Conservation (phyloP, 1,139 yeast species). For the Taiozyma sp. region DNA sequence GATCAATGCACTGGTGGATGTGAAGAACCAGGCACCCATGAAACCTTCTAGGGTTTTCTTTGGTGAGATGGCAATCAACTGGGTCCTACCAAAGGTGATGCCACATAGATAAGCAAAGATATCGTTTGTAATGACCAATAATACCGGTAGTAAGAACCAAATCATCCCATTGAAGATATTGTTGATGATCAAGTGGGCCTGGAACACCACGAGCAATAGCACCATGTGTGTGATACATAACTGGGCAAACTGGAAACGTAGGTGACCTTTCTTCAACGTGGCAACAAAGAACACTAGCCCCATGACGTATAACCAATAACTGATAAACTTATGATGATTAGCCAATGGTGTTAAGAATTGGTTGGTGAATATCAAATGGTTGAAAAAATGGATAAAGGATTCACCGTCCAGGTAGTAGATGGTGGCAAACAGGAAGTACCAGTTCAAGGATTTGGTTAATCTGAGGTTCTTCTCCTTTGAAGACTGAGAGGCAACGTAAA, state of each 20-base stretch:
- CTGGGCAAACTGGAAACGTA: constrained; percentile 91
- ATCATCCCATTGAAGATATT: constrained; percentile 87
- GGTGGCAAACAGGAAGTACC: constrained; percentile 82
- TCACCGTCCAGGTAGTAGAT: constrained; percentile 89
- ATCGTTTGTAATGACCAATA: constrained; percentile 90
- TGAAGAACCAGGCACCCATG: constrained; percentile 96
- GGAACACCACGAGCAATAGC: constrained; percentile 82
- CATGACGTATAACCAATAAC: constrained; percentile 78
- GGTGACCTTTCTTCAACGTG: constrained; percentile 83
- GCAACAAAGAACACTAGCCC: constrained; percentile 91
- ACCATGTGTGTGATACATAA: constrained; percentile 95
- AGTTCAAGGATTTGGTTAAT: constrained; percentile 77
- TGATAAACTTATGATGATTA: constrained; percentile 75
- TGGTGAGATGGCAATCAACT: constrained; percentile 89
- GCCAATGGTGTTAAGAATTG: constrained; percentile 40
- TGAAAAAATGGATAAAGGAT: constrained; percentile 54
- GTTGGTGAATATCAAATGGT: constrained; percentile 39
- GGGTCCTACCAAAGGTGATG: constrained; percentile 92
- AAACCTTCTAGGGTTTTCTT: constrained; percentile 98
- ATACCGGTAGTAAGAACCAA: constrained; percentile 92
- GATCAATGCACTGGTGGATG: constrained; percentile 68
- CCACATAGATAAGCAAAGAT: constrained; percentile 97
- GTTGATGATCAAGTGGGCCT: constrained; percentile 88
- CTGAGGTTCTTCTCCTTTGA: constrained; percentile 83
- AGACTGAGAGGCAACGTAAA: constrained; percentile 79